Evolutionary conservation across 148 eudicot species (phyloP).

Genomic region (Mesembryanthemum crystallinum): DNA sequence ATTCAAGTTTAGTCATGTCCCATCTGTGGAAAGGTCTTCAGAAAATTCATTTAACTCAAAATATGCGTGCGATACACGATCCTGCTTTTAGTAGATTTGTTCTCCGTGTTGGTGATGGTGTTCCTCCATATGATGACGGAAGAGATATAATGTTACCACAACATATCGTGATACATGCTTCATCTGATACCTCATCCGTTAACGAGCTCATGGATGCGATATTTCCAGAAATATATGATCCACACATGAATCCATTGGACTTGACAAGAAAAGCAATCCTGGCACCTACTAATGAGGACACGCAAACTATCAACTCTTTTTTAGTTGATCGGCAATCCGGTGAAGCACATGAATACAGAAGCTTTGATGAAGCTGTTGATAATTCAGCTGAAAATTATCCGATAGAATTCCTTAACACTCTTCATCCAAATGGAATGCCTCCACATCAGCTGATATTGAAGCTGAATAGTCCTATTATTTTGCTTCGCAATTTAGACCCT

Average conservation of each 20-base stretch:
- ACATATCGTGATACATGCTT: neutral
- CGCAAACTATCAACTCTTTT: neutral
- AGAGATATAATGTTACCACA: neutral
- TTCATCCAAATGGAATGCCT: neutral
- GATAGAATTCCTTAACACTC: neutral
- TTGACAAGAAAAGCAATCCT: neutral
- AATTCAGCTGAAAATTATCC: neutral
- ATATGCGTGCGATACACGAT: slow-evolving; percentile 5
- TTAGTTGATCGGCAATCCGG: neutral
- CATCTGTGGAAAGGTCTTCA: neutral
- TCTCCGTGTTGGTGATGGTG: neutral
- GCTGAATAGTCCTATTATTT: neutral
- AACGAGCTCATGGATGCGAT: neutral
- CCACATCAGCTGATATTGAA: neutral
- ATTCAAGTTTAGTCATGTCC: slow-evolving; percentile 1
- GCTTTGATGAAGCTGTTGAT: neutral
- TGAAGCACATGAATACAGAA: neutral
- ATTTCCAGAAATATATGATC: neutral
- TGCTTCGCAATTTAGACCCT: neutral
- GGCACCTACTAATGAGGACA: neutral
- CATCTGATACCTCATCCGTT: neutral
- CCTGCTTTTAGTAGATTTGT: neutral
- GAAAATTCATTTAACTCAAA: neutral
- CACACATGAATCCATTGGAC: neutral
- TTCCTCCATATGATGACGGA: neutral